Evolutionary conservation across 805 yeast genomes (phyloP), one percentile per base, ranked within the genome.

Genomic region (Zygosaccharomyces kombuchaensis): DNA sequence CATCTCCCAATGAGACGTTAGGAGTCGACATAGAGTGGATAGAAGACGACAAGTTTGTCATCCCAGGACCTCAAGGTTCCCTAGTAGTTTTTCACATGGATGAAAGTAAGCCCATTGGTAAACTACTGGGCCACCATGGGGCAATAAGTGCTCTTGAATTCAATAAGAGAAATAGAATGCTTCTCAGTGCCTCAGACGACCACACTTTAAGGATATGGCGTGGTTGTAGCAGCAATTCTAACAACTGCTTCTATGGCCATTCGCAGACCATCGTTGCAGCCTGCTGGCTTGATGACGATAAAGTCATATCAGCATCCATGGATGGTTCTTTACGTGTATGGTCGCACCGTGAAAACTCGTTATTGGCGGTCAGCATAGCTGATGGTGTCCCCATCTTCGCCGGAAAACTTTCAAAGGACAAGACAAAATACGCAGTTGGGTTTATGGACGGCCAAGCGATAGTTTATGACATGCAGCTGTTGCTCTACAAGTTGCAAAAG

Each of bases 181-280:
- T 90, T 34, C 80, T 88, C 3, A 80, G 90, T 2, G 81, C 87
- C 7, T 81, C 95, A 1, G 95, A 87, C 59, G 96, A 90, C 60
- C 75, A 77, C 45, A 70, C 76, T 0, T 73, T 89, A 7, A 76
- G 87, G 54, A 70, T 88, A 16, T 90, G 96, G 96, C 77, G 74
- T 56, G 84, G 88, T 30, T 74, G 75, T 22, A 76, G 80, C 26
- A 66, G 77, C 19, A 77, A 77, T 48, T 74, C 79, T 23, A 66
- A 74, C 29, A 74, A 74, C 46, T 65, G 75, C 4, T 58, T 78
- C 31, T 45, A 58, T 6, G 82, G 81, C 0, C 88, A 83, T 59
- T 69, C 78, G 1, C 76, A 80, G 45, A 79, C 87, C 22, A 70
- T 82, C 7, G 68, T 80, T 2, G 73, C 69, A 14, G 69, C 81